These are phyloP conservation scores for Ophiostoma piceae DNA, from an alignment of 2,329 filamentous ascomycete genomes.

Conservation along the genomic window DNA sequence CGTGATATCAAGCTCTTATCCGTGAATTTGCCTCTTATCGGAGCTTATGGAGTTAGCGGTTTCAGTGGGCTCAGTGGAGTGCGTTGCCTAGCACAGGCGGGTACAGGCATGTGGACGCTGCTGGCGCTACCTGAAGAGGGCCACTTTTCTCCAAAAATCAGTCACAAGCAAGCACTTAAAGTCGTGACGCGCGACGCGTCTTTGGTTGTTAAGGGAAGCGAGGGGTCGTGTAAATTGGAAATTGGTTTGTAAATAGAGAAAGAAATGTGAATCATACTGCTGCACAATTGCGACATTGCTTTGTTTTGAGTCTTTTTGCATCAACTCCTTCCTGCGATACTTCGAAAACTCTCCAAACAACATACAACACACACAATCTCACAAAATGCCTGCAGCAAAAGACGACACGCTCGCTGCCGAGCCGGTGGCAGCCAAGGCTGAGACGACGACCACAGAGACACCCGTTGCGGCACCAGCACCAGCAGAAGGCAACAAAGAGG, in stretches of 20 bases:
- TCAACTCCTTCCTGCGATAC: not conserved
- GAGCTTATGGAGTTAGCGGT: slow-evolving; percentile 5
- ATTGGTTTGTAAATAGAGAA: slow-evolving; percentile 1
- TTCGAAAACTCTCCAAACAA: not conserved
- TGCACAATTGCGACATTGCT: not conserved
- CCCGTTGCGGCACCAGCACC: not conserved
- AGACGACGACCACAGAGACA: not conserved
- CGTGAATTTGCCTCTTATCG: not conserved
- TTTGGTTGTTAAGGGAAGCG: slow-evolving; percentile 1
- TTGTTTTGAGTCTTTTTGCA: not conserved
- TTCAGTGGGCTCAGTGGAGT: not conserved
- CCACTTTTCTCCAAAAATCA: not conserved
- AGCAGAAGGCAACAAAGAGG: slow-evolving; percentile 48
- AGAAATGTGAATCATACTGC: not conserved
- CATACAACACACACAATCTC: not conserved
- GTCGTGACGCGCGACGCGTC: slow-evolving; percentile 20
- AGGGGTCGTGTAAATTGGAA: slow-evolving; percentile 14
- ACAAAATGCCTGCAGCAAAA: slow-evolving; percentile 23
- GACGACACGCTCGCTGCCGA: slow-evolving; percentile 8
- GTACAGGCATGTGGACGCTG: too few relatives aligned
- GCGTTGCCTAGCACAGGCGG: not conserved
- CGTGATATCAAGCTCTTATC: slow-evolving; percentile 6
- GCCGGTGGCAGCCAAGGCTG: slow-evolving; percentile 5
- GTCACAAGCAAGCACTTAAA: not conserved
- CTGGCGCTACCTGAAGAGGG: not conserved